Evolutionary conservation across 1,139 yeast genomes (phyloP), one percentile per base, ranked within the genome.

Genomic region (Pneumocystis sp.): DNA sequence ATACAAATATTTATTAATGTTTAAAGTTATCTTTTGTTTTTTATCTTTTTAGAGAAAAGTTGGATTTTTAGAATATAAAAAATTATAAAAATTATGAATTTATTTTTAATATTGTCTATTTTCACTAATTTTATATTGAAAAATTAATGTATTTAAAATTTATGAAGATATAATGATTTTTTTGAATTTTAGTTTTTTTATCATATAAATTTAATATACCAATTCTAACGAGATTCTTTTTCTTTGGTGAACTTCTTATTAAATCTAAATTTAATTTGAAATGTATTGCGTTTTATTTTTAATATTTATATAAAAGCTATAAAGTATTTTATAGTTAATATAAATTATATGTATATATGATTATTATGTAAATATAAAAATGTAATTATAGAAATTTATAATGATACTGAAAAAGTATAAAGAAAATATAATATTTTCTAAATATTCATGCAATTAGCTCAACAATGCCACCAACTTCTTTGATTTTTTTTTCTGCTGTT

Each of bases 401-500:
- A 25, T 25, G 21, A 15, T 25, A 15, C 8, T 31, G 34, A 7
- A 5, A 37, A 37, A 50, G 21, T 5, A 50, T 25, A 15, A 25
- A 21, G n/a, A 50, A 15, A 50, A 50, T 50, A 25, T 25, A 25
- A n/a, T 50, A 50, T 25, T 29, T 59, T 10, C 1, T 61, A 17
- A 17, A 40, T 42, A 73, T 74, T 87, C 89, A 93, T 82, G 98
- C 98, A 81, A 93, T 82, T 80, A 93, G 89, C 85, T 93, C 98
- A 81, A 93, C 96, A 79, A 87, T 98, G 87, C 99, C 99, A 84
- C 99, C 99, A 79, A 87, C 99, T 79, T 96, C 97, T 86, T 88
- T 89, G 85, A 95, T 95, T 86, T 93, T 95, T 85, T 93, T 91
- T 86, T 95, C 99, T 80, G 99, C 99, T 80, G 90, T 86, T 84